Percentiles rank a stretch among this genome's conserved stretches.
These are phyloP conservation scores for Saccharomycopsis synnaedendra DNA, from an alignment of 805 yeast species.

Conservation along the genomic window DNA sequence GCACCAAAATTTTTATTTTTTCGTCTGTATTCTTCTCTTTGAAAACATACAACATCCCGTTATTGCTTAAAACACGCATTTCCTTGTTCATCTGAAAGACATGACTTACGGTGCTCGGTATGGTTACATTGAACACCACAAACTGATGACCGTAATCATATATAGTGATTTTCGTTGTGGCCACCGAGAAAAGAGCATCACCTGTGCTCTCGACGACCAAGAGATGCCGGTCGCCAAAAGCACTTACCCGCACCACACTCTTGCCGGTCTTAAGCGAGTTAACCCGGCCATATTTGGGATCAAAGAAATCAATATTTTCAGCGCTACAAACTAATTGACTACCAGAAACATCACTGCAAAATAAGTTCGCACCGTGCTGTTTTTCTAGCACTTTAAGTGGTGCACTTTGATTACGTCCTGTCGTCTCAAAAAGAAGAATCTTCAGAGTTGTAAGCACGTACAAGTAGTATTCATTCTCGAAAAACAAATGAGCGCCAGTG, in stretches of 20 bases:
- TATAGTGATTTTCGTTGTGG: slow-evolving; percentile 27
- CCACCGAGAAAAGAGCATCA: slow-evolving; percentile 14
- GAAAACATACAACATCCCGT: slow-evolving; percentile 62
- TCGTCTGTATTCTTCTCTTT: slow-evolving; percentile 57
- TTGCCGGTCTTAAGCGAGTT: slow-evolving; percentile 14
- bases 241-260: slow-evolving; percentile 11
- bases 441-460: slow-evolving; percentile 69
- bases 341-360: slow-evolving; percentile 30
- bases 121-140: slow-evolving; percentile 54
- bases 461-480: slow-evolving; percentile 26
- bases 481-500: slow-evolving; percentile 55
- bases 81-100: slow-evolving; percentile 38
- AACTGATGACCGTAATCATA: slow-evolving; percentile 63
- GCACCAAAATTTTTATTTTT: slow-evolving; percentile 56
- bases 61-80: slow-evolving; percentile 52
- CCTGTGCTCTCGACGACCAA: slow-evolving; percentile 40
- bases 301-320: slow-evolving; percentile 15
- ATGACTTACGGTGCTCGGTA: slow-evolving; percentile 54
- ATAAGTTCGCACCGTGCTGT: slow-evolving; percentile 36
- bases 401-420: slow-evolving; percentile 66
- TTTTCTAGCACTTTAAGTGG: slow-evolving; percentile 38
- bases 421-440: slow-evolving; percentile 60
- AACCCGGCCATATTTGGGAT: slow-evolving; percentile 13
- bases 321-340: neutral
- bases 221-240: slow-evolving; percentile 28